Evolutionary conservation across 805 yeast genomes (phyloP).

Genomic region (Wickerhamomyces mucosus): DNA sequence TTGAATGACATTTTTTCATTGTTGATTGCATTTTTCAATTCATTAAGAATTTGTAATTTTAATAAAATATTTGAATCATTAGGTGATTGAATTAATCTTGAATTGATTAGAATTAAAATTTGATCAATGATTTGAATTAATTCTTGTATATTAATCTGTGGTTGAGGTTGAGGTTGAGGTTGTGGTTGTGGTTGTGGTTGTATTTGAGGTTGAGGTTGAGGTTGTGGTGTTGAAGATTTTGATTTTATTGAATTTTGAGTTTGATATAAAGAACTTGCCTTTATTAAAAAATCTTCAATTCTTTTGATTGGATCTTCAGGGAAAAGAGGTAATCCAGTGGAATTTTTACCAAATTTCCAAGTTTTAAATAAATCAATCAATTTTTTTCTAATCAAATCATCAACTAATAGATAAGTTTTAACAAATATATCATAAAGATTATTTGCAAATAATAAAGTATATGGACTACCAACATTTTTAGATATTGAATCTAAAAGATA

Average conservation of each 20-base stretch:
- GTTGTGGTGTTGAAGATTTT: neutral
- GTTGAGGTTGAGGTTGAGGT: neutral
- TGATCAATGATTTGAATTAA: neutral
- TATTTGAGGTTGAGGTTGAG: neutral
- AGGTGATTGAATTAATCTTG: neutral
- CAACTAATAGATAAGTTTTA: conserved; percentile 69
- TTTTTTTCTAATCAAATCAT: conserved; percentile 64
- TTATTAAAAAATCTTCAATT: conserved; percentile 65
- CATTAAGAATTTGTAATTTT: neutral
- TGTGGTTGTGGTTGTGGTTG: conserved; percentile 2
- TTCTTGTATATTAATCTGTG: neutral
- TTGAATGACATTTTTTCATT: neutral
- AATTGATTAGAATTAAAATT: neutral
- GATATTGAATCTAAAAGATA: conserved; percentile 86
- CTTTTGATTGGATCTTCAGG: conserved; percentile 57
- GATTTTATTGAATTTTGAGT: conserved; percentile 8
- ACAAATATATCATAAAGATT: conserved; percentile 63
- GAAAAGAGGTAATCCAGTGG: conserved; percentile 62
- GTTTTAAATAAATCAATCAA: conserved; percentile 74
- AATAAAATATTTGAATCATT: neutral
- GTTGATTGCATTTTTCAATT: neutral
- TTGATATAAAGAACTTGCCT: conserved; percentile 41
- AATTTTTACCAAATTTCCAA: conserved; percentile 67
- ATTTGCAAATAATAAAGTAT: conserved; percentile 67
- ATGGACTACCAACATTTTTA: conserved; percentile 85